Evolutionary conservation across 2,329 filamentous ascomycete genomes (phyloP).

Genomic region (Fusarium sp.): DNA sequence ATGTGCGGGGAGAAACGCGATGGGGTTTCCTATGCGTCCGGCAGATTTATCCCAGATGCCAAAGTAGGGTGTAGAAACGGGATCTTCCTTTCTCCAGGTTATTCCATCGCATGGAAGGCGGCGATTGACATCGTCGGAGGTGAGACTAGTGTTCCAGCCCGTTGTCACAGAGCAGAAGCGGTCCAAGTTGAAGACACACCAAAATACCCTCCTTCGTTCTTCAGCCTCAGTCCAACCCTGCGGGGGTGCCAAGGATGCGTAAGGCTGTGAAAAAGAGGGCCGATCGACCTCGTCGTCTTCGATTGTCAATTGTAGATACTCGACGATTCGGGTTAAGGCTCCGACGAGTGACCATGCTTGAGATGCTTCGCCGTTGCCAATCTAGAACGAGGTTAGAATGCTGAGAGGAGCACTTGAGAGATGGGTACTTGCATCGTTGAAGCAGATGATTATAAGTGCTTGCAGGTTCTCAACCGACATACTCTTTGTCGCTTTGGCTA

Average conservation of each 20-base stretch:
- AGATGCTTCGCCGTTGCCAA: conserved; percentile 43
- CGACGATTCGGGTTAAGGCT: conserved; percentile 45
- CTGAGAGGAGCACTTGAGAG: too few species aligned
- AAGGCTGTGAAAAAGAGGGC: conserved; percentile 44
- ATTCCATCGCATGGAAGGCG: conserved; percentile 55
- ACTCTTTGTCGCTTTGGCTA: conserved; percentile 46
- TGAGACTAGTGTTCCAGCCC: conserved; percentile 54
- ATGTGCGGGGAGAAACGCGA: conserved; percentile 47
- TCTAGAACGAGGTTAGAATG: conserved; percentile 31
- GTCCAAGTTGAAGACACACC: conserved; percentile 53
- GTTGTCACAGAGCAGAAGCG: conserved; percentile 50
- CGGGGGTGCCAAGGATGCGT: conserved; percentile 44
- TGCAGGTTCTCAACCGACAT: conserved; percentile 53
- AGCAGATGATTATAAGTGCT: conserved; percentile 52
- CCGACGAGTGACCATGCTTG: conserved; percentile 47
- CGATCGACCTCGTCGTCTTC: conserved; percentile 46
- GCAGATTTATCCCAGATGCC: conserved; percentile 56
- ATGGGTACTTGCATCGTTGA: conserved; percentile 48
- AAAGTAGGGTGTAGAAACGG: conserved; percentile 54
- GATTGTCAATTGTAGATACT: conserved; percentile 47
- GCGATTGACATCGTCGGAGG: conserved; percentile 50
- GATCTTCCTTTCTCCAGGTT: conserved; percentile 52
- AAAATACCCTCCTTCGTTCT: conserved; percentile 53
- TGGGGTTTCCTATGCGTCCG: conserved; percentile 49
- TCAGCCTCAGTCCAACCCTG: conserved; percentile 46